Conservation (phyloP, 2,329 filamentous ascomycete species). For the Pseudogymnoascus sp. region DNA sequence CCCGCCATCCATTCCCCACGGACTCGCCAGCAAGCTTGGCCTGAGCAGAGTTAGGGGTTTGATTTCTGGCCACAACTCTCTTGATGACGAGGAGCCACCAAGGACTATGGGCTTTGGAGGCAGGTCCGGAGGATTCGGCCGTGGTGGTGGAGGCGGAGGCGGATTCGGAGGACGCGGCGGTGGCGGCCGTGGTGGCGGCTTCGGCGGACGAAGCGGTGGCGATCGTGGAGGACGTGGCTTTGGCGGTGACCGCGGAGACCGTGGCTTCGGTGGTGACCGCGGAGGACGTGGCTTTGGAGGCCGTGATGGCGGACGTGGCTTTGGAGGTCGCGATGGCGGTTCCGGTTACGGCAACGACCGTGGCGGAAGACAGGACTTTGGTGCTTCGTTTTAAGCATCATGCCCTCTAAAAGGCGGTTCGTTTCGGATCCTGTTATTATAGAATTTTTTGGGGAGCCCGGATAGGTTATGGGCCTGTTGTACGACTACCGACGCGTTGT, state of each 20-base stretch:
- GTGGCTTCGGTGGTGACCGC: not conserved
- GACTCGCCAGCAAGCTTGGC: constrained; percentile 21
- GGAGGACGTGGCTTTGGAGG: not conserved
- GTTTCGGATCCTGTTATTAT: constrained; percentile 5
- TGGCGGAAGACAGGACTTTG: not conserved
- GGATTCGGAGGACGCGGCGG: constrained; percentile 1
- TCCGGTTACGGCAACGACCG: constrained; percentile 7
- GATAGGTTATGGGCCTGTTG: not conserved
- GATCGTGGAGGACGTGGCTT: constrained; percentile 12
- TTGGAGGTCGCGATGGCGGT: constrained; percentile 10
- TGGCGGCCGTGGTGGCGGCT: constrained; percentile 1
- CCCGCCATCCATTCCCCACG: constrained; percentile 21
- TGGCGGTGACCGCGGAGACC: constrained; percentile 8
- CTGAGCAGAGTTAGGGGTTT: constrained; percentile 12
- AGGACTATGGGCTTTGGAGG: constrained; percentile 7
- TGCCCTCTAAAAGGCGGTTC: not conserved
- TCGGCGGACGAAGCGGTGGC: constrained; percentile 2
- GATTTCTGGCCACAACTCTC: constrained; percentile 4
- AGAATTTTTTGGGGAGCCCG: not conserved
- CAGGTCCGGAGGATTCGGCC: constrained; percentile 1
- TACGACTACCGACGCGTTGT: constrained; percentile 6
- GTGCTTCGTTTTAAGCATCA: constrained; percentile 2
- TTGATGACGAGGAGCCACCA: not conserved
- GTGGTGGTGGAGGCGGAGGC: not conserved
- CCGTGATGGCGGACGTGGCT: constrained; percentile 2